Evolutionary conservation across 2,329 filamentous ascomycete species (phyloP), one percentile per base, ranked within the genome.

Genomic region (Diaporthe longicolla): DNA sequence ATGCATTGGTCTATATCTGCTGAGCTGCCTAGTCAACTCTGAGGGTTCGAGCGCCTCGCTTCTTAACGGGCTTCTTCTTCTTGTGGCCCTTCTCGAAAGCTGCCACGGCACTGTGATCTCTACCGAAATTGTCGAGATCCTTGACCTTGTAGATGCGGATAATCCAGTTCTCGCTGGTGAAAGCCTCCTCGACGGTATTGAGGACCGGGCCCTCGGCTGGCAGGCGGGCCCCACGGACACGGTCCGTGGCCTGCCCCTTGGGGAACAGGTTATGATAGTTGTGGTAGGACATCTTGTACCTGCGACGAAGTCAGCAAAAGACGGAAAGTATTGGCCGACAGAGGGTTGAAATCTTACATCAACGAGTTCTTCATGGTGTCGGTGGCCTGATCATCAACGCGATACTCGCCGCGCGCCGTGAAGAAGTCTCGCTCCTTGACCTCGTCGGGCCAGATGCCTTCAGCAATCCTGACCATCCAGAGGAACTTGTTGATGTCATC

Each of bases 211-310:
- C 93, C 78, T 95, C 89, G 17, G 94, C 91, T n/a, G 97, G 97
- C 69, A 98, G 87, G 75, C 90, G 91, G 50, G 90, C 89, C 77
- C 92, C 92, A 81, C 97, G 95, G 77, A 99, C 97, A 78, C 97
- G 93, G 83, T 99, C 97, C 79, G 92, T 87, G 48, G 94, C 95
- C 85, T 98, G 95, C 76, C 97, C 97, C 2, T 93, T 89, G 58
- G 95, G 96, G 90, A 98, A 99, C 76, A 99, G 91, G 61, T 89
- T 87, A 84, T 96, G 91, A 88, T 94, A 99, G 89, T 98, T 98
- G 91, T 99, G 94, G 90, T 99, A 99, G 29, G 95, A 98, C 95
- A 99, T 98, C 90, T 99, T 99, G 91, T 99, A 99, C 95, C 95
- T 98, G 77, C 77, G 40, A 40, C 50, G 15, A 35, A 66, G 80